phyloP scores from a whole-genome alignment of 192 early-diverging fungal species.

The Ambispora gerdemannii region DNA sequence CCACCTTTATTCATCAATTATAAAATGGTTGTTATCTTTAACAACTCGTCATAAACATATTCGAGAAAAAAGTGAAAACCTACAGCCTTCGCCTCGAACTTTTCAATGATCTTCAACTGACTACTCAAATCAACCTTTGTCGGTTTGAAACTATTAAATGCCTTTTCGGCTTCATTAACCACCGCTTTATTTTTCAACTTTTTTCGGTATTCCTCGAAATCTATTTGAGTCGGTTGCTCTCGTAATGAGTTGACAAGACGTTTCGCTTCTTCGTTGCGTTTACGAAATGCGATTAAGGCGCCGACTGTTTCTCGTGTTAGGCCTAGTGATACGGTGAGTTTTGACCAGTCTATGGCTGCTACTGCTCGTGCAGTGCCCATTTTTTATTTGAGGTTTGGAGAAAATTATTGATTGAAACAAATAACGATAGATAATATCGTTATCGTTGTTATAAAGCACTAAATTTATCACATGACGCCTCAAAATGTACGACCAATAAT shows the following conservation, averaged over 20 bases:
- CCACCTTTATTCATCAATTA: constrained; percentile 51
- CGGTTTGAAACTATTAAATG: constrained; percentile 75
- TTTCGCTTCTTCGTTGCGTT: constrained; percentile 88
- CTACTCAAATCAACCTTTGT: constrained; percentile 76
- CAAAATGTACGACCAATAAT: no score
- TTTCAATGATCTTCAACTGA: constrained; percentile 79
- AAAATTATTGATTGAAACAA: no score
- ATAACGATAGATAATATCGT: no score
- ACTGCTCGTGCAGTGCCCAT: constrained; percentile 56
- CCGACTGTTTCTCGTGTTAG: constrained; percentile 87
- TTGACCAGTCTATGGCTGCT: constrained; percentile 83
- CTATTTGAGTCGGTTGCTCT: constrained; percentile 71
- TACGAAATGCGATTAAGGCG: constrained; percentile 85
- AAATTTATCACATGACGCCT: no score
- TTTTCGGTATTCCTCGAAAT: constrained; percentile 85
- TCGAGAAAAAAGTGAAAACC: constrained; percentile 30
- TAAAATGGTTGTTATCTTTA: not conserved
- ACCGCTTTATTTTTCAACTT: constrained; percentile 90
- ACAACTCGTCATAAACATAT: not conserved
- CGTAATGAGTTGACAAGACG: constrained; percentile 78
- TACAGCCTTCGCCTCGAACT: constrained; percentile 77
- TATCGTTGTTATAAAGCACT: no score
- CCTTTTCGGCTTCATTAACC: constrained; percentile 87
- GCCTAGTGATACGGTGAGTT: constrained; percentile 72
- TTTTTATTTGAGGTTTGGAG: not conserved